These are phyloP conservation scores for Effrenium voratum DNA, from an alignment of 73 alveolate species.

Conservation along the genomic window DNA sequence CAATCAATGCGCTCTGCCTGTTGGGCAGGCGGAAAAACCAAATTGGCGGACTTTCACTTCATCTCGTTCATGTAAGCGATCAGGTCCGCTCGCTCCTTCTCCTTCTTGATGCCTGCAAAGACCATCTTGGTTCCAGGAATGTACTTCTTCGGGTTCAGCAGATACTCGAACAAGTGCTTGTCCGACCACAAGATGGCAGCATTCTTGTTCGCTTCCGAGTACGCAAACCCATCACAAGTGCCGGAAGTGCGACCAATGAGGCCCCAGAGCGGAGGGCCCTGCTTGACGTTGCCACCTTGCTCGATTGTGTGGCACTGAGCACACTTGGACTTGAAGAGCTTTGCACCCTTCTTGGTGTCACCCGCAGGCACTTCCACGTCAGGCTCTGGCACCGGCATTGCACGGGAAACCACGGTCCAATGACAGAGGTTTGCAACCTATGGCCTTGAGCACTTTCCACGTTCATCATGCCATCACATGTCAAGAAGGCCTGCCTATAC, in stretches of 20 bases:
- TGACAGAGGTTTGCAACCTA: too few relatives aligned
- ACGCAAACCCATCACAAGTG: slow-evolving; percentile 57
- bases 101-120: slow-evolving; percentile 96
- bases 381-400: slow-evolving; percentile 86
- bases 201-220: slow-evolving; percentile 72
- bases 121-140: slow-evolving; percentile 97
- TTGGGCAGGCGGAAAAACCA: too few relatives aligned
- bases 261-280: slow-evolving; percentile 85
- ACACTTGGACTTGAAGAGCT: slow-evolving; percentile 91
- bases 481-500: too few relatives aligned
- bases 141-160: slow-evolving; percentile 96
- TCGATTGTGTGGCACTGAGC: slow-evolving; percentile 90
- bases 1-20: too few relatives aligned
- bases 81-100: slow-evolving; percentile 96
- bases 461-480: too few relatives aligned
- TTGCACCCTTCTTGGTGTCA: slow-evolving; percentile 82
- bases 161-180: slow-evolving; percentile 95
- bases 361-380: slow-evolving; percentile 76
- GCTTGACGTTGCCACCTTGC: slow-evolving; percentile 61
- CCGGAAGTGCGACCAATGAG: slow-evolving; percentile 60
- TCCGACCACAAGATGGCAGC: slow-evolving; percentile 95
- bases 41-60: background rate
- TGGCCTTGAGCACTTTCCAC: too few relatives aligned
- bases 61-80: slow-evolving; percentile 95
- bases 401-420: background rate